Evolutionary conservation across 2,329 filamentous ascomycete species (phyloP), one percentile per base, ranked within the genome.

Genomic region (Truncatella angustata): DNA sequence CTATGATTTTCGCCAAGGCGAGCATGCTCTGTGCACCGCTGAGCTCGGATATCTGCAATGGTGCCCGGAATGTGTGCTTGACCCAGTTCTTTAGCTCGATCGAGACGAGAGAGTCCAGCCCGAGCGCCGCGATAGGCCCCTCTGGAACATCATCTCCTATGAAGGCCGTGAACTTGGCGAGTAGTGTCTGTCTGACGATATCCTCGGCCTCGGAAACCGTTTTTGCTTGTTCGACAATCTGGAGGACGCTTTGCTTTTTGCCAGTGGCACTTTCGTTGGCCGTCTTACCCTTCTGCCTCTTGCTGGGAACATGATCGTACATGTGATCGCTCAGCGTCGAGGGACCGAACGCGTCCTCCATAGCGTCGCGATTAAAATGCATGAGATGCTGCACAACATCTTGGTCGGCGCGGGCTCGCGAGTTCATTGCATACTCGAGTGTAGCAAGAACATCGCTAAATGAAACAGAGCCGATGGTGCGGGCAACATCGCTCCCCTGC

Each of bases 351-450:
- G 53, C 49, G 37, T 59, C 55, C 18, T 52, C 50, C 45, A 57
- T 50, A 39, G 50, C 32, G 39, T 58, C 54, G 28, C 55, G 49
- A 6, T 53, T 54, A 49, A 59, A 53, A 6, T 43, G 54, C 57
- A 59, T 59, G 48, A 59, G 45, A 23, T 47, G 49, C 23, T 54
- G 54, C 28, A 26, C 49, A 18, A 49, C 34, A 39, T 43, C 43
- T 23, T 43, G 18, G 14, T 58, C 50, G 35, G 39, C 30, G 14
- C 35, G 39, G 4, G 51, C 55, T 40, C 56, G 53, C 2, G 53
- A 34, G 21, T 32, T 45, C 52, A 59, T 58, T 21, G 56, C 56
- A 37, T 59, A 59, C 16, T 58, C 56, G 26, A 54, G 45, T 7
- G 40, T 47, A 4, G 49, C 42, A 42, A 58, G 30, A 4, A 59